These are phyloP conservation scores for Leishmania arabica DNA, from an alignment of 208 protist species.

Conservation along the genomic window DNA sequence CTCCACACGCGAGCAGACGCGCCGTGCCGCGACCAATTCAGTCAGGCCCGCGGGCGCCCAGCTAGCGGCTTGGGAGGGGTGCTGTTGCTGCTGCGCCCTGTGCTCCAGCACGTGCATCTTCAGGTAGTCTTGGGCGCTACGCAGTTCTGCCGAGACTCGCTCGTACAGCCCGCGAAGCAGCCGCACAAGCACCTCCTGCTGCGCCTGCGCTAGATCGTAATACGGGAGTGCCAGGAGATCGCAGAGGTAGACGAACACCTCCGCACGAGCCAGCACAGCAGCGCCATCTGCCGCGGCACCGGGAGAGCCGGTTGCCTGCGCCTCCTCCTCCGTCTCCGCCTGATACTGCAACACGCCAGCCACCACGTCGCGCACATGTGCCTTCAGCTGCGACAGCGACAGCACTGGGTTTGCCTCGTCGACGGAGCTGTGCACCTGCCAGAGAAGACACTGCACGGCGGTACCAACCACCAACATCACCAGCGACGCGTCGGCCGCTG, in stretches of 20 bases:
- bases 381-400: conserved; percentile 7
- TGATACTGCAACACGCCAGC: conserved; percentile 23
- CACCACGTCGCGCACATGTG: conserved; percentile 28
- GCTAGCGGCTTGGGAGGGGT: background rate
- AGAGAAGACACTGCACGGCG: conserved; percentile 58
- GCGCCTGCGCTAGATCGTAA: conserved; percentile 52
- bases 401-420: background rate
- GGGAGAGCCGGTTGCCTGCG: background rate
- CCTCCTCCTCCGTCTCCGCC: conserved; percentile 12
- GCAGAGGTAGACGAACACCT: conserved; percentile 55
- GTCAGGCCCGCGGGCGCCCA: conserved; percentile 18
- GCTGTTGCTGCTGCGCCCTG: conserved; percentile 15
- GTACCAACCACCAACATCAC: conserved; percentile 42
- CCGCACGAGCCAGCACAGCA: background rate
- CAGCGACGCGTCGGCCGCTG: conserved; percentile 28
- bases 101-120: conserved; percentile 40
- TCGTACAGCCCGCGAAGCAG: conserved; percentile 52
- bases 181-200: conserved; percentile 64
- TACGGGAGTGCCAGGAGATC: conserved; percentile 62
- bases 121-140: conserved; percentile 40
- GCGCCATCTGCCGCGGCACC: background rate
- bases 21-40: conserved; percentile 41
- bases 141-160: conserved; percentile 27
- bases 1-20: conserved; percentile 44
- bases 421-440: conserved; percentile 31